phyloP scores from a whole-genome alignment of 805 yeast genomes.

The Candida odintsovae region DNA sequence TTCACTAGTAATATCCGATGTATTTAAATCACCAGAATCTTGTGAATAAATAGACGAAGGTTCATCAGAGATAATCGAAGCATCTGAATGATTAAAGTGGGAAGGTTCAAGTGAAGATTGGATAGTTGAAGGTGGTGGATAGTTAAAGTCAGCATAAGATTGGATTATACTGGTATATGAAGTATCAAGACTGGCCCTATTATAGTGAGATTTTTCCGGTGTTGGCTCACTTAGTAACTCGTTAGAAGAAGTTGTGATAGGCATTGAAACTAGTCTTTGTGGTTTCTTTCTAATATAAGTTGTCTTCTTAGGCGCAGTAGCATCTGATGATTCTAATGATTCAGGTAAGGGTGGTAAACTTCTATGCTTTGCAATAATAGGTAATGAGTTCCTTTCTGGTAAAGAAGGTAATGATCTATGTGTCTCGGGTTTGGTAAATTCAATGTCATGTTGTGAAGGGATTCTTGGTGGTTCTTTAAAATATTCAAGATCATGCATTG shows the following conservation, averaged over 20 bases:
- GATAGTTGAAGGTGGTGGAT: neutral
- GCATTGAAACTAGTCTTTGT: constrained; percentile 1
- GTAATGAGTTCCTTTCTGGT: neutral
- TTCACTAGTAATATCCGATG: neutral
- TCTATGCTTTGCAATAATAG: neutral
- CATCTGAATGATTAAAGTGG: neutral
- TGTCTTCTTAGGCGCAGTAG: neutral
- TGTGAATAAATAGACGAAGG: neutral
- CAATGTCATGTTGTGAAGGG: neutral
- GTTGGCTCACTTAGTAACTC: neutral
- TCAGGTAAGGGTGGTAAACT: constrained; percentile 1
- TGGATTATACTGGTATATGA: constrained; percentile 7
- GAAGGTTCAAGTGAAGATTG: neutral
- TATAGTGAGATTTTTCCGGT: neutral
- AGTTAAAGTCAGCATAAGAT: constrained; percentile 1
- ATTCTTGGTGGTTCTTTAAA: constrained; percentile 5
- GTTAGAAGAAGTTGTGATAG: neutral
- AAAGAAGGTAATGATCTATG: neutral
- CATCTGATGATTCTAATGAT: neutral
- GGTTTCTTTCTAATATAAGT: neutral
- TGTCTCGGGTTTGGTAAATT: neutral
- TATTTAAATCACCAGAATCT: neutral
- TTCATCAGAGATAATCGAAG: neutral
- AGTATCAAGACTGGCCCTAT: neutral
- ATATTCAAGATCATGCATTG: neutral